These are phyloP conservation scores for Penicillium sp. DNA, from an alignment of 2,329 filamentous ascomycete species.

Conservation along the genomic window DNA sequence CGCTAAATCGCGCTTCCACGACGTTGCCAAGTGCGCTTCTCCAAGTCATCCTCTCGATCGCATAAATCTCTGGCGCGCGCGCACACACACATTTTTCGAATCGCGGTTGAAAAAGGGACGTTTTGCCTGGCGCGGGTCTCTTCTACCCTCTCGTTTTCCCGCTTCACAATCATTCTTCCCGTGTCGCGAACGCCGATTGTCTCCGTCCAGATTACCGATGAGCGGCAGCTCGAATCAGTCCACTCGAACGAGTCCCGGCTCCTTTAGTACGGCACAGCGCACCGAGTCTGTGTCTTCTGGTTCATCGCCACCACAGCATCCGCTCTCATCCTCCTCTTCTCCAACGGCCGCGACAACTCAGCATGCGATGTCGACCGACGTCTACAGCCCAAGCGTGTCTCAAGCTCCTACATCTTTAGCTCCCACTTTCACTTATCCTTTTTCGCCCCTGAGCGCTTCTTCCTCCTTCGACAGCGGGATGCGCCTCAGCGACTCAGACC, in stretches of 20 bases:
- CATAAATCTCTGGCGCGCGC: constrained; percentile 13
- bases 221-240: constrained; percentile 39
- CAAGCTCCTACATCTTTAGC: constrained; percentile 32
- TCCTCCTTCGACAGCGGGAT: constrained; percentile 35
- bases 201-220: constrained; percentile 21
- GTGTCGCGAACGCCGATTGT: constrained; percentile 13
- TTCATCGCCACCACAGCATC: constrained; percentile 33
- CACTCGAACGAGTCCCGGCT: constrained; percentile 39
- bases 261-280: constrained; percentile 35
- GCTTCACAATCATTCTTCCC: constrained; percentile 1
- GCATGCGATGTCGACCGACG: constrained; percentile 41
- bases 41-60: neutral
- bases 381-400: constrained; percentile 36
- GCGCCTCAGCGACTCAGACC: constrained; percentile 32
- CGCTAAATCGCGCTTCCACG: constrained; percentile 11
- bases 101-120: neutral
- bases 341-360: constrained; percentile 35
- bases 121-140: neutral
- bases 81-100: neutral
- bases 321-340: constrained; percentile 17
- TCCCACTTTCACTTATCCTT: constrained; percentile 32
- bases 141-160: neutral
- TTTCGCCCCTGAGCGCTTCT: constrained; percentile 35
- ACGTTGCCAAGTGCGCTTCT: constrained; percentile 8
- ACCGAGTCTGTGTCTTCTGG: constrained; percentile 36